These are phyloP conservation scores for Cadophora malorum DNA, from an alignment of 2,329 filamentous ascomycete species.

Conservation along the genomic window DNA sequence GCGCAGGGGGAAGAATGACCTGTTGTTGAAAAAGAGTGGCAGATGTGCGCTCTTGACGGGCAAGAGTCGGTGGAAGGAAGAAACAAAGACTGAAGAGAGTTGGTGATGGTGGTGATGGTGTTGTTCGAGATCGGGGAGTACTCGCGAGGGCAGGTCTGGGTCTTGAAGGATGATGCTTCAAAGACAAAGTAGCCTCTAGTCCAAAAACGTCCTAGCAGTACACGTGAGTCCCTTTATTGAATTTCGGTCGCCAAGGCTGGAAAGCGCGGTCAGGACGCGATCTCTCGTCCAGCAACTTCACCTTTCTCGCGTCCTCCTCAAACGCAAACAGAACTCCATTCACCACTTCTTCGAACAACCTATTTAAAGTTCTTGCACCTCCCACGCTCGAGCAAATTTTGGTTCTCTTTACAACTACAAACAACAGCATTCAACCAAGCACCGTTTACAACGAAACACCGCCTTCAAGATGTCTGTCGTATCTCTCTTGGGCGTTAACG, in stretches of 20 bases:
- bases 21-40: neutral
- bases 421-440: slow-evolving; percentile 1
- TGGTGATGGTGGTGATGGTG: neutral
- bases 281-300: slow-evolving; percentile 14
- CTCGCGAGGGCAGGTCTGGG: neutral
- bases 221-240: slow-evolving; percentile 20
- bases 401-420: neutral
- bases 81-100: neutral
- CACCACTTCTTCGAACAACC: neutral
- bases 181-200: neutral
- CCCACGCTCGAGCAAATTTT: slow-evolving; percentile 8
- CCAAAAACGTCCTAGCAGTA: neutral
- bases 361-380: neutral
- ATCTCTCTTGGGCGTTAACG: slow-evolving; percentile 91
- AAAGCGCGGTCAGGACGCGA: slow-evolving; percentile 22
- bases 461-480: slow-evolving; percentile 86
- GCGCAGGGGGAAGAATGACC: neutral
- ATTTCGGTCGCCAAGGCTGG: slow-evolving; percentile 6
- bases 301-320: slow-evolving; percentile 17
- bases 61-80: neutral
- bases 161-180: neutral
- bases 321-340: slow-evolving; percentile 12
- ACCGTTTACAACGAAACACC: slow-evolving; percentile 2
- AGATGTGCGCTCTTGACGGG: neutral
- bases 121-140: neutral